Percentiles rank a stretch among this genome's conserved stretches.
Conservation (phyloP, 345 rosid species). For the Gossypium arboreum region DNA sequence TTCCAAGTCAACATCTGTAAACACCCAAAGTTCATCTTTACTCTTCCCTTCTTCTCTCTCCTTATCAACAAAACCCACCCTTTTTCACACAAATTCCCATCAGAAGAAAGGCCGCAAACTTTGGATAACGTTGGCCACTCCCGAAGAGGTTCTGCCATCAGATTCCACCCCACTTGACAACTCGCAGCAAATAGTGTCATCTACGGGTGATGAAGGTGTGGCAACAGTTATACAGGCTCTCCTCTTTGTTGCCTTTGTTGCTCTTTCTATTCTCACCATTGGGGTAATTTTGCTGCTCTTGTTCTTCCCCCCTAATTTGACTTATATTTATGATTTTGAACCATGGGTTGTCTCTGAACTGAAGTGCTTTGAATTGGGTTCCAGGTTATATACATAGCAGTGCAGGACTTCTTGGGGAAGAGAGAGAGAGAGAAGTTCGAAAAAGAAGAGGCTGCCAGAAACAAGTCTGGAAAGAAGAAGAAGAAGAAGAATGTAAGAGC, state of each 20-base stretch:
- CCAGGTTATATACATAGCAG: conserved; percentile 75
- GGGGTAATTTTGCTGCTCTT: conserved; percentile 44
- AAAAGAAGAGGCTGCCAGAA: conserved; percentile 51
- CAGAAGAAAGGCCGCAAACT: not conserved
- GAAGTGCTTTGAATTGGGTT: not conserved
- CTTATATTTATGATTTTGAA: conserved; percentile 20
- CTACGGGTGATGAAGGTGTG: conserved; percentile 41
- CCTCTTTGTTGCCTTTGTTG: conserved; percentile 56
- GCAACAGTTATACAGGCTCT: conserved; percentile 44
- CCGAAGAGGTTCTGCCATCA: conserved; percentile 37
- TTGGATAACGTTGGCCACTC: conserved; percentile 45
- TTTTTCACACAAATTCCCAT: conserved; percentile 10
- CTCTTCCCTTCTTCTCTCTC: conserved; percentile 12
- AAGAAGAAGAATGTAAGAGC: conserved; percentile 37
- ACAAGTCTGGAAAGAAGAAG: conserved; percentile 58
- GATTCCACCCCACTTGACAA: conserved; percentile 31
- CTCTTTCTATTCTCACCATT: conserved; percentile 62
- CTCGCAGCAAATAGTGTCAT: conserved; percentile 36
- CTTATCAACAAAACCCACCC: conserved; percentile 25
- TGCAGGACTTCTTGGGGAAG: conserved; percentile 66
- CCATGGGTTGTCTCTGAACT: conserved; percentile 20
- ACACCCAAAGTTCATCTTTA: conserved; percentile 16
- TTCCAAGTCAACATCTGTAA: conserved; percentile 28
- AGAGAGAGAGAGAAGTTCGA: not conserved
- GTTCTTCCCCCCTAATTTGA: no score